phyloP scores from a whole-genome alignment of 73 alveolate species.

The Symbiodinium natans region DNA sequence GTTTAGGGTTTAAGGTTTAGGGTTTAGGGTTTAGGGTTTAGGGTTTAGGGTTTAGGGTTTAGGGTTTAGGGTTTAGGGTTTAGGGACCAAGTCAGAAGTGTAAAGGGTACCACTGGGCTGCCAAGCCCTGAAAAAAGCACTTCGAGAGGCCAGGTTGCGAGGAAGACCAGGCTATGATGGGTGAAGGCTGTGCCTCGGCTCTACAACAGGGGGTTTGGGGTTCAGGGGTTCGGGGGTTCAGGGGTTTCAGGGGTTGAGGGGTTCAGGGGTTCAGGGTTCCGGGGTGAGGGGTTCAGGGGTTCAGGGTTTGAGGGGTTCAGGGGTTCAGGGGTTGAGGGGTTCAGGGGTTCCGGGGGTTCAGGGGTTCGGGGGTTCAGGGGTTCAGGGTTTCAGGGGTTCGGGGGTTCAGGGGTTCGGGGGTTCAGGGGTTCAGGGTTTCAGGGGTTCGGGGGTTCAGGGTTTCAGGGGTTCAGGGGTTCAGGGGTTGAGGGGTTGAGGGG shows the following conservation, averaged over 20 bases:
- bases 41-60: neutral
- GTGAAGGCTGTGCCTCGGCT: conserved; percentile 75
- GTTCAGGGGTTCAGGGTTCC: neutral
- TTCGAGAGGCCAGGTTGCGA: conserved; percentile 22
- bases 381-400: too few species aligned
- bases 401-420: too few species aligned
- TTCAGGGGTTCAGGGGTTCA: too few species aligned
- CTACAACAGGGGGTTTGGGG: neutral
- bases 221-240: neutral
- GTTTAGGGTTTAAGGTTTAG: too few species aligned
- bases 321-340: neutral
- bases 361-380: too few species aligned
- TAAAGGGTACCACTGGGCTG: too few species aligned
- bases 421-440: too few species aligned
- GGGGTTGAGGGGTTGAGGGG: too few species aligned
- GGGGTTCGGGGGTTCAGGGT: too few species aligned
- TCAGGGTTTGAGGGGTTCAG: neutral
- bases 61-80: too few species aligned
- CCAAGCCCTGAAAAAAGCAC: too few species aligned
- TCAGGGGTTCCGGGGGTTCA: neutral
- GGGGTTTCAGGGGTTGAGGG: neutral
- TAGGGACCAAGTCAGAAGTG: too few species aligned
- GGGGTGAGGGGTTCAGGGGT: neutral
- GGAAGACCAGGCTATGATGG: conserved; percentile 64
- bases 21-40: neutral